Evolutionary conservation across 208 protist species (phyloP), one percentile per base, ranked within the genome.

Genomic region (Trypanosoma avium): DNA sequence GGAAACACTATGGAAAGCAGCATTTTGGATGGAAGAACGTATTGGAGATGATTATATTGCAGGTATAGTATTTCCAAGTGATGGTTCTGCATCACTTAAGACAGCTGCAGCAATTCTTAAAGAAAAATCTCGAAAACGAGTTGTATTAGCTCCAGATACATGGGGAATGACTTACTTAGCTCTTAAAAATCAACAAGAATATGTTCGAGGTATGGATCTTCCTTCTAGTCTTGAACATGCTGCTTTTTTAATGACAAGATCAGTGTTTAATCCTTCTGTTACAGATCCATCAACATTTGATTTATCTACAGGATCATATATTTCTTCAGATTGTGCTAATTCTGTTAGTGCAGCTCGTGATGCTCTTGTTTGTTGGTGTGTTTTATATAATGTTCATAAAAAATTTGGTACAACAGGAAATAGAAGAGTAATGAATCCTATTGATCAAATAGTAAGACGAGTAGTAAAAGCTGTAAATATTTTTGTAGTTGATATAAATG

Each of bases 381-480:
- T 92, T 17, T 78, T 96, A 30, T 82, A 93, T 62, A 79, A 82
- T 43, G 79, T 96, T 15, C 90, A 96, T 74, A 81, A 81, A 22
- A 84, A 87, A 32, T 94, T 96, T 63, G 90, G 90, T 46, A 94
- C 87, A 32, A 81, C 77, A 21, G 90, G 90, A 36, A 96, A 81
- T 55, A 71, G 84, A 38, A 94, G 91, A 65, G 61, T 88, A 10
- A 77, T 94, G 54, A 86, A 92, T 64, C 90, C 90, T 2, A 78
- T 96, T 54, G 83, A 93, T 4, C 87, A 93, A 54, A 92, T 96
- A 61, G 81, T 96, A 26, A 84, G 87, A 4, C 90, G 90, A 30
- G 90, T 87, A 1, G 90, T 96, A 47, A 93, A 94, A 74, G 83
- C 83, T 17, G 90, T 96, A 17, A 96, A 96, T 63, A 68, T 96